Conservation (phyloP, 2,329 filamentous ascomycete species). For the Dothideomycetidae sp. region DNA sequence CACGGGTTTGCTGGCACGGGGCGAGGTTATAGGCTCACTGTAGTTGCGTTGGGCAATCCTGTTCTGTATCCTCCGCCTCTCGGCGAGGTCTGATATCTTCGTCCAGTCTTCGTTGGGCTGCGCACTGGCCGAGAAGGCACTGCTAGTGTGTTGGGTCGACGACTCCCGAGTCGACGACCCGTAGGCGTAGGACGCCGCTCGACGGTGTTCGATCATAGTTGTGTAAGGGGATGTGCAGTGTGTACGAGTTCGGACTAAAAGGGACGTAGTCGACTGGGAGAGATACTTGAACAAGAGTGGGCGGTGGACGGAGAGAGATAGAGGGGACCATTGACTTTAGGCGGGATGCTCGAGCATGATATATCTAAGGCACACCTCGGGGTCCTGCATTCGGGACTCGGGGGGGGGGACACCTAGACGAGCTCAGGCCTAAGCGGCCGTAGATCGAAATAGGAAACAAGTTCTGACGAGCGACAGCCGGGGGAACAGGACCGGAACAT, state of each 20-base stretch:
- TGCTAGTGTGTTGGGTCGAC: conserved; percentile 47
- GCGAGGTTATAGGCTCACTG: conserved; percentile 43
- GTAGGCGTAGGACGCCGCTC: conserved; percentile 7
- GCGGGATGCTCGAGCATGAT: neutral
- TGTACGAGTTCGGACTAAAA: no score
- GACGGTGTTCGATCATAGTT: conserved; percentile 7
- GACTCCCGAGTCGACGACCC: conserved; percentile 3
- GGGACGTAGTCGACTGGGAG: no score
- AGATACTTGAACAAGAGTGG: no score
- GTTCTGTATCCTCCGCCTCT: conserved; percentile 89
- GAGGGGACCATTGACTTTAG: no score
- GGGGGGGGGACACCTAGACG: neutral
- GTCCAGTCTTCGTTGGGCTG: conserved; percentile 98
- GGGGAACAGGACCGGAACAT: neutral
- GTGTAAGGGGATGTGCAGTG: no score
- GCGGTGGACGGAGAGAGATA: neutral
- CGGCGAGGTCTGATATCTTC: conserved; percentile 93
- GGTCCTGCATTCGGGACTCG: no score
- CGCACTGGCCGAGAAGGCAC: conserved; percentile 85
- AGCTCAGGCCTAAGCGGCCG: neutral
- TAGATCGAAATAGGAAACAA: neutral
- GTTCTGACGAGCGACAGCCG: neutral
- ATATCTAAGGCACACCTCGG: neutral
- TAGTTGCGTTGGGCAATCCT: conserved; percentile 96
- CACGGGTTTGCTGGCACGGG: neutral